Evolutionary conservation across 306 rosid genomes (phyloP).

Genomic region (Cucurbita argyrosperma): DNA sequence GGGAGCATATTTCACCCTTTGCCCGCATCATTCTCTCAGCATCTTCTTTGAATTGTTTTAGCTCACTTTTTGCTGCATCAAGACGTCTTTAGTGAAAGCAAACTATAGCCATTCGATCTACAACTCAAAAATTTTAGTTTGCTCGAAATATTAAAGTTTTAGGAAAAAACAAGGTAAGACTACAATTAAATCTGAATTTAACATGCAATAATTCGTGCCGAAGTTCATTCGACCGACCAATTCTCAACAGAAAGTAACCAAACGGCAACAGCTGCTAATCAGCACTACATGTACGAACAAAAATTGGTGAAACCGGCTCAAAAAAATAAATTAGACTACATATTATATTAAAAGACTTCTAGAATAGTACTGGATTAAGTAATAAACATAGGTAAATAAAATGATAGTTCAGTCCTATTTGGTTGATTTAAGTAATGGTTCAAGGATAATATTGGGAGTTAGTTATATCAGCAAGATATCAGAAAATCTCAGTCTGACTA

Average conservation of each 20-base stretch:
- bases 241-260: neutral
- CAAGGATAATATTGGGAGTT: neutral
- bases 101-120: neutral
- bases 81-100: neutral
- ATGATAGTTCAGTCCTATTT: neutral
- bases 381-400: neutral
- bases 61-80: slow-evolving; percentile 46
- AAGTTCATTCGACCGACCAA: neutral
- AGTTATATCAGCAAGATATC: neutral
- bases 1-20: slow-evolving; percentile 60
- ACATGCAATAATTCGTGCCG: neutral
- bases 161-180: neutral
- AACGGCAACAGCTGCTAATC: neutral
- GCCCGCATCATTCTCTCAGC: slow-evolving; percentile 31
- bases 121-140: neutral
- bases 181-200: neutral
- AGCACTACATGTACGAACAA: neutral
- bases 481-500: neutral
- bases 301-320: neutral
- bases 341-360: neutral
- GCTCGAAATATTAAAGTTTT: neutral
- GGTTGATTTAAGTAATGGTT: neutral
- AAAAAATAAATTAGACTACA: neutral
- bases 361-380: neutral
- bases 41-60: slow-evolving; percentile 29